Evolutionary conservation across 192 early-diverging fungal species (phyloP).

Genomic region (Thamnidium elegans): DNA sequence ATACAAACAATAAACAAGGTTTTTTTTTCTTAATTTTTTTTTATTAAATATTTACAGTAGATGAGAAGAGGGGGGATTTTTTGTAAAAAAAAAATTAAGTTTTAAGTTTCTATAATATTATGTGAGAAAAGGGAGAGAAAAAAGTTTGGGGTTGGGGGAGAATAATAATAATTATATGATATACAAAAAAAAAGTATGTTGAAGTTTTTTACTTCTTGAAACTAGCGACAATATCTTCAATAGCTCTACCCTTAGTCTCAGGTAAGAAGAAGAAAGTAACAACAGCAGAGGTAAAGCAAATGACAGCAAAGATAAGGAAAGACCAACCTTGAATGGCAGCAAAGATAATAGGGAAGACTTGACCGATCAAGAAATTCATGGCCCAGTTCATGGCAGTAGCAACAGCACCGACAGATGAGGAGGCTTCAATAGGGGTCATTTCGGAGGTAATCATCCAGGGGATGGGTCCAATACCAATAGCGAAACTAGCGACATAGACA

Average conservation of each 20-base stretch:
- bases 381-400: slow-evolving; percentile 75
- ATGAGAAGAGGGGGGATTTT: too few relatives aligned
- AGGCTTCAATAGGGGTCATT: slow-evolving; percentile 70
- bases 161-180: too few relatives aligned
- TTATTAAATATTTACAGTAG: too few relatives aligned
- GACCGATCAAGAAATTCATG: slow-evolving; percentile 45
- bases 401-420: slow-evolving; percentile 65
- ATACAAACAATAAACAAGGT: too few relatives aligned
- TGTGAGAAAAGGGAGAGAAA: too few relatives aligned
- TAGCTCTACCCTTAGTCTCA: slow-evolving; percentile 52
- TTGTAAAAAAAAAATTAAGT: too few relatives aligned
- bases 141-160: too few relatives aligned
- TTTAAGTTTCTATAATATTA: too few relatives aligned
- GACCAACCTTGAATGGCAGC: slow-evolving; percentile 15
- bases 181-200: too few relatives aligned
- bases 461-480: slow-evolving; percentile 76
- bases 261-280: slow-evolving; percentile 46
- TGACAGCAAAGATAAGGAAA: slow-evolving; percentile 14
- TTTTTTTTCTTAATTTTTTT: too few relatives aligned
- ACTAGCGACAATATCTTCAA: slow-evolving; percentile 51
- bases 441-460: slow-evolving; percentile 81
- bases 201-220: background rate
- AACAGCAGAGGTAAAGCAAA: slow-evolving; percentile 14
- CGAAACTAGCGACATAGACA: slow-evolving; percentile 73
- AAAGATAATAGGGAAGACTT: slow-evolving; percentile 40